Percentiles rank a stretch among this genome's conserved stretches.
Evolutionary conservation across 1,284 basidiomycete genomes (phyloP).

Genomic region (Limonomyces culmigenus): DNA sequence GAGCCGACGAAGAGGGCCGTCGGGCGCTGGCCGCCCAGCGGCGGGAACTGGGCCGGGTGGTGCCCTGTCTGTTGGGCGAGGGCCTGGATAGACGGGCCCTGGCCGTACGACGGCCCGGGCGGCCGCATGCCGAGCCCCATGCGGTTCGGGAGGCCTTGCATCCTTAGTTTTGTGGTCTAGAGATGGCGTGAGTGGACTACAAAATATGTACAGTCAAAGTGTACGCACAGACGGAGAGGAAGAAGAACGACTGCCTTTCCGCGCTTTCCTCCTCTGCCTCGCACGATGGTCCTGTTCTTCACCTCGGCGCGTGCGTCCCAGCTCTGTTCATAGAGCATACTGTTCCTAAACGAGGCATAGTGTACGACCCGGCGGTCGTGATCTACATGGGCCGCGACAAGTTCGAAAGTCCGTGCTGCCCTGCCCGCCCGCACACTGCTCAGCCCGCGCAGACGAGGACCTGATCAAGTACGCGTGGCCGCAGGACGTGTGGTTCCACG

Average conservation of each 20-base stretch:
- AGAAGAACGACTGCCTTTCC: background rate
- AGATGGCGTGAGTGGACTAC: no score
- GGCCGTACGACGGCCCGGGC: conserved; percentile 68
- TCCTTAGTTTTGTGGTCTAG: no score
- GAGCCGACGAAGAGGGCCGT: conserved; percentile 82
- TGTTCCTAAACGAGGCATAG: background rate
- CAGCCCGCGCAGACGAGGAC: conserved; percentile 60
- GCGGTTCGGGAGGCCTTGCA: conserved; percentile 55
- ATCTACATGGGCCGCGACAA: conserved; percentile 97
- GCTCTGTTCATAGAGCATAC: no score
- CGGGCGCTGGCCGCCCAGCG: conserved; percentile 39
- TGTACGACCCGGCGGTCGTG: conserved; percentile 39
- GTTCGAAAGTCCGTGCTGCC: conserved; percentile 59
- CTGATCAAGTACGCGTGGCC: conserved; percentile 85
- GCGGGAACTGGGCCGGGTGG: conserved; percentile 31
- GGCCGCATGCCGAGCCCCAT: conserved; percentile 74
- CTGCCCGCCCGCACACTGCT: conserved; percentile 3
- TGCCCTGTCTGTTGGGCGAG: conserved; percentile 70
- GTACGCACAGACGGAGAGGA: background rate
- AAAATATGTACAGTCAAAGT: no score
- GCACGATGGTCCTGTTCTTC: conserved; percentile 53
- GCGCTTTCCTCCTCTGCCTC: background rate
- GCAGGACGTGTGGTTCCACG: conserved; percentile 69
- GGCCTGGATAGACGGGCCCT: conserved; percentile 75
- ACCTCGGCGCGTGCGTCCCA: conserved; percentile 40